These are phyloP conservation scores for Fusarium nygamai DNA, from an alignment of 2,329 filamentous ascomycete species.

Conservation along the genomic window DNA sequence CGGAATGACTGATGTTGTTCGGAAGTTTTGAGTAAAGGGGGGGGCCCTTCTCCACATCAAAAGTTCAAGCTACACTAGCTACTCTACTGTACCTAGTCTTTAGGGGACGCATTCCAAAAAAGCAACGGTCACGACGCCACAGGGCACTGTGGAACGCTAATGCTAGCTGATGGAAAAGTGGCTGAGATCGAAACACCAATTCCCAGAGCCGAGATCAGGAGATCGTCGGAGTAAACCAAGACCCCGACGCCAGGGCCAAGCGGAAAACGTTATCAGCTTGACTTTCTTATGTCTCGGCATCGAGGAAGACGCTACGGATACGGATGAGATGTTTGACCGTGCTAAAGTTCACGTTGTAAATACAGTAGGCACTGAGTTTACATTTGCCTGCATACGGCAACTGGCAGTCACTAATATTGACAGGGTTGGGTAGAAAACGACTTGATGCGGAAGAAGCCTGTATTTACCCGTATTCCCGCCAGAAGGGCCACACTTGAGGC, in stretches of 20 bases:
- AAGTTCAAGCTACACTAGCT: background rate
- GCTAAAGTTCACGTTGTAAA: background rate
- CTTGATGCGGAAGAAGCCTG: background rate
- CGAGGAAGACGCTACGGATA: too few relatives aligned
- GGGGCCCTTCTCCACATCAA: background rate
- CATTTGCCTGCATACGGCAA: background rate
- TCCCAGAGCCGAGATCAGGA: too few relatives aligned
- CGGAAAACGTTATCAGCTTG: background rate
- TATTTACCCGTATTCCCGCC: background rate
- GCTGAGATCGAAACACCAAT: background rate
- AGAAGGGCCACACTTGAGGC: background rate
- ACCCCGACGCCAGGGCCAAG: background rate
- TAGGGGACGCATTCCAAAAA: background rate
- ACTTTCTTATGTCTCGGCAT: background rate
- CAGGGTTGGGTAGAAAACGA: background rate
- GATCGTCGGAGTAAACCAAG: background rate
- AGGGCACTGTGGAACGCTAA: background rate
- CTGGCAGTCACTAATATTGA: background rate
- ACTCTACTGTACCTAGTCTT: background rate
- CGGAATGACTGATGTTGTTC: background rate
- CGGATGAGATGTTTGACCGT: background rate
- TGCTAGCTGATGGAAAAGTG: background rate
- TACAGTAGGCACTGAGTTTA: background rate
- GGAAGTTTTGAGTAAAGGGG: background rate
- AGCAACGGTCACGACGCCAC: background rate